Evolutionary conservation across 2,329 filamentous ascomycete genomes (phyloP).

Genomic region (Trichoderma koningiopsis): DNA sequence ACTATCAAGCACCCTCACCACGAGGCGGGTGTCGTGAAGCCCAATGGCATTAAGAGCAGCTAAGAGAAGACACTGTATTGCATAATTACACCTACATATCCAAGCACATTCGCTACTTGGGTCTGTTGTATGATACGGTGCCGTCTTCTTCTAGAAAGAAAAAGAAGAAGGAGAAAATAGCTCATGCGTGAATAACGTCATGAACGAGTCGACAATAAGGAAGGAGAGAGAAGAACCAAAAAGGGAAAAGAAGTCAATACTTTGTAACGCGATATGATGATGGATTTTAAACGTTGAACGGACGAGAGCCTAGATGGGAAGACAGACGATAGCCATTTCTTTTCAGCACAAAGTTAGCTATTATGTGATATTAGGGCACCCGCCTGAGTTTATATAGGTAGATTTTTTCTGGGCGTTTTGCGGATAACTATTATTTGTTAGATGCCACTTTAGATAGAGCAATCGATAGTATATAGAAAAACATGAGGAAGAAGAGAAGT

Average conservation of each 20-base stretch:
- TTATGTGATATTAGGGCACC: not conserved
- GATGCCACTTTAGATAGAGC: not conserved
- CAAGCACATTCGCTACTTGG: not conserved
- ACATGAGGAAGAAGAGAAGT: not conserved
- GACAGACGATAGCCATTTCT: not conserved
- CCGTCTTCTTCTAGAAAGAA: no score
- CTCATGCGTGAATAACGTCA: not conserved
- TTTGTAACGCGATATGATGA: slow-evolving; percentile 19
- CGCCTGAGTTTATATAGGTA: not conserved
- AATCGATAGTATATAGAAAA: not conserved
- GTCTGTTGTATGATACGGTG: not conserved
- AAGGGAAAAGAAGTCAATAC: not conserved
- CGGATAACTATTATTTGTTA: not conserved
- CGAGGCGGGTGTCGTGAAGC: slow-evolving; percentile 40
- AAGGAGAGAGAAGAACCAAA: not conserved
- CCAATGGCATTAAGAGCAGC: slow-evolving; percentile 47
- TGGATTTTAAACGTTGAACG: not conserved
- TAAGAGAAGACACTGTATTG: slow-evolving; percentile 15
- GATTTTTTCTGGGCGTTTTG: not conserved
- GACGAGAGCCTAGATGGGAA: not conserved
- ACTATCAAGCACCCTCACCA: slow-evolving; percentile 85
- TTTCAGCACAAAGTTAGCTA: not conserved
- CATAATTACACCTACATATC: not conserved
- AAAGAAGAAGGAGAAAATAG: not conserved
- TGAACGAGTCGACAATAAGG: not conserved